phyloP scores from a whole-genome alignment of 169 alveolate species.

The Babesia sp. region DNA sequence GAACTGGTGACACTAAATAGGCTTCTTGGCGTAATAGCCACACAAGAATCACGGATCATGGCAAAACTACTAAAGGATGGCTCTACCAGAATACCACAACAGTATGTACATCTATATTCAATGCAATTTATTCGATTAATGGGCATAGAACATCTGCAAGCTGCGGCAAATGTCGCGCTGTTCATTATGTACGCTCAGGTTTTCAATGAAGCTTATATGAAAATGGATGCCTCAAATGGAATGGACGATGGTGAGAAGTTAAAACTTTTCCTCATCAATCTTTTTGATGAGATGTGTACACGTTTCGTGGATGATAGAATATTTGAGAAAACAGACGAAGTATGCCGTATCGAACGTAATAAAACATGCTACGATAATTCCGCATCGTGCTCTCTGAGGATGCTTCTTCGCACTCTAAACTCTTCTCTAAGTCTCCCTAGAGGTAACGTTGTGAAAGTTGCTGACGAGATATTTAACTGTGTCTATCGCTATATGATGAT shows the following conservation, averaged over 20 bases:
- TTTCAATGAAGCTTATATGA: background rate
- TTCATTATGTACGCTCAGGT: slow-evolving; percentile 25
- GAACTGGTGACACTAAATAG: slow-evolving; percentile 22
- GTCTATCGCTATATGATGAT: slow-evolving; percentile 14
- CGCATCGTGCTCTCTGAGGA: slow-evolving; percentile 10
- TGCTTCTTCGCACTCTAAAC: background rate
- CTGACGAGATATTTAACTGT: slow-evolving; percentile 10
- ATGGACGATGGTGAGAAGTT: background rate
- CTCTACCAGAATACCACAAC: background rate
- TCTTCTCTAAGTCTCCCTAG: background rate
- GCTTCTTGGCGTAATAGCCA: slow-evolving; percentile 12
- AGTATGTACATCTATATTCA: background rate
- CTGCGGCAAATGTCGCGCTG: slow-evolving; percentile 10
- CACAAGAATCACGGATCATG: slow-evolving; percentile 14
- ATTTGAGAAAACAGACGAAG: background rate
- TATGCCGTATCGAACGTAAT: background rate
- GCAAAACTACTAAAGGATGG: slow-evolving; percentile 3
- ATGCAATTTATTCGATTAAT: slow-evolving; percentile 5
- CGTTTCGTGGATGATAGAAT: slow-evolving; percentile 33
- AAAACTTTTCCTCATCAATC: background rate
- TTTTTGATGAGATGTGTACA: slow-evolving; percentile 29
- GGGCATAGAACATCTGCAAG: background rate
- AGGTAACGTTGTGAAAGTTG: background rate
- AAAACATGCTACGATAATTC: slow-evolving; percentile 1
- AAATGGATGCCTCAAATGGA: background rate